Evolutionary conservation across 306 rosid genomes (phyloP), one percentile per base, ranked within the genome.

Genomic region (Lathyrus tuberosus): DNA sequence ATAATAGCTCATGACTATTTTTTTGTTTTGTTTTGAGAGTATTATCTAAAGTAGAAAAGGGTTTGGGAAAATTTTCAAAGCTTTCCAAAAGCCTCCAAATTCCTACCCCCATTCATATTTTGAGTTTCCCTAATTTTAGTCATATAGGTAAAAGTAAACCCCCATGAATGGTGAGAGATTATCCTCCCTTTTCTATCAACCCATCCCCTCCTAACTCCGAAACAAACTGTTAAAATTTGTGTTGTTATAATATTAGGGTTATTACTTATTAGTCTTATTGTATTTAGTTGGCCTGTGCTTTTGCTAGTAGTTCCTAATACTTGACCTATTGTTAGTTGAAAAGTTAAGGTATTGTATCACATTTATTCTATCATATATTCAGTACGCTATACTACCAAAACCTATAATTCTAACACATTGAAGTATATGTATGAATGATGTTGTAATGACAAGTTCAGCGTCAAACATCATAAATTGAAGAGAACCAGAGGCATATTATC

Each of bases 401-500:
- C 42, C n/a, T 31, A 16, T 62, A 17, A 68, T 68, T 48, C 35
- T 3, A 28, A 41, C 35, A 20, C 30, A 56, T 59, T 43, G 30
- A n/a, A 61, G 52, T 59, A n/a, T 20, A 24, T 48, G 15, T 26
- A 63, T 8, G 42, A 42, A 54, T 57, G n/a, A 57, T 16, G 22
- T 22, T 62, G 31, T 60, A 74, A 38, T 65, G 58, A 15, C 26
- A 22, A 59, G 14, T 70, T 60, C 65, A 70, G 38, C 3, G 30
- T 24, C 77, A 65, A 59, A 37, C 67, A 20, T 47, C 14, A 30
- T 54, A 12, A 61, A 24, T 70, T 40, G 47, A 20, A 31, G 69
- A 70, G 60, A 72, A 76, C 18, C 33, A 69, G 7, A 54, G 69
- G 65, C 38, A 33, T 61, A 56, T 61, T 44, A 35, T 67, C 22